Percentiles rank a stretch among this genome's conserved stretches.
Evolutionary conservation across 2,329 filamentous ascomycete genomes (phyloP).

Genomic region (Lecanicillium sp.): DNA sequence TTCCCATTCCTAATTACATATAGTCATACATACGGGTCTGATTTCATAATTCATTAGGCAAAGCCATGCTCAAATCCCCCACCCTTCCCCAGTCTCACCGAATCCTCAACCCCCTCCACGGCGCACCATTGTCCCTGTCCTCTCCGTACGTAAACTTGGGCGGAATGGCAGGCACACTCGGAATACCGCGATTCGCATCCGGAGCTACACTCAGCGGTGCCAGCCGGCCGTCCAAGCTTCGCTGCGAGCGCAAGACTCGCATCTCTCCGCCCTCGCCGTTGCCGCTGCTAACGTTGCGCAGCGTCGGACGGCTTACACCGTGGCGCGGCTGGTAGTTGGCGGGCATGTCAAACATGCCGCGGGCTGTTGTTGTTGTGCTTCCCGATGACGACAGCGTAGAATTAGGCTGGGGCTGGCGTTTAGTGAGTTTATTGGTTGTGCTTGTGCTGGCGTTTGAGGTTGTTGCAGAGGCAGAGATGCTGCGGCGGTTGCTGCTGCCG

Average conservation of each 20-base stretch:
- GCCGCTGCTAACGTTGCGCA: constrained; percentile 13
- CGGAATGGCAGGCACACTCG: constrained; percentile 35
- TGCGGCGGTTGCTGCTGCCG: constrained; percentile 16
- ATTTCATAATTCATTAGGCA: background rate
- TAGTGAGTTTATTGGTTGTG: constrained; percentile 17
- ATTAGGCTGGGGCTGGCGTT: constrained; percentile 14
- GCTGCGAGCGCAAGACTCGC: constrained; percentile 18
- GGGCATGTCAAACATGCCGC: constrained; percentile 2
- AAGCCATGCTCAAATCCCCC: no score
- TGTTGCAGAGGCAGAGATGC: constrained; percentile 17
- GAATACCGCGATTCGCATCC: constrained; percentile 38
- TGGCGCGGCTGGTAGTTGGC: constrained; percentile 4
- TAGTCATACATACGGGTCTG: background rate
- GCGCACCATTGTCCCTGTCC: constrained; percentile 24
- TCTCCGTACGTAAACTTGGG: constrained; percentile 29
- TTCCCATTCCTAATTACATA: background rate
- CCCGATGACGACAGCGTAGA: no score
- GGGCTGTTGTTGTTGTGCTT: background rate
- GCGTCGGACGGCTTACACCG: constrained; percentile 3
- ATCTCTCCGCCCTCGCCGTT: constrained; percentile 15
- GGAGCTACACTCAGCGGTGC: constrained; percentile 32
- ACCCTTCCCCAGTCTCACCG: constrained; percentile 2
- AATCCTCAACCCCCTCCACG: constrained; percentile 19
- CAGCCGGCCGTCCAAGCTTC: constrained; percentile 9
- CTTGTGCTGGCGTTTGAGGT: constrained; percentile 9